Percentiles rank a stretch among this genome's conserved stretches.
Conservation (phyloP, 441 rosid species). For the Brassica balearica region DNA sequence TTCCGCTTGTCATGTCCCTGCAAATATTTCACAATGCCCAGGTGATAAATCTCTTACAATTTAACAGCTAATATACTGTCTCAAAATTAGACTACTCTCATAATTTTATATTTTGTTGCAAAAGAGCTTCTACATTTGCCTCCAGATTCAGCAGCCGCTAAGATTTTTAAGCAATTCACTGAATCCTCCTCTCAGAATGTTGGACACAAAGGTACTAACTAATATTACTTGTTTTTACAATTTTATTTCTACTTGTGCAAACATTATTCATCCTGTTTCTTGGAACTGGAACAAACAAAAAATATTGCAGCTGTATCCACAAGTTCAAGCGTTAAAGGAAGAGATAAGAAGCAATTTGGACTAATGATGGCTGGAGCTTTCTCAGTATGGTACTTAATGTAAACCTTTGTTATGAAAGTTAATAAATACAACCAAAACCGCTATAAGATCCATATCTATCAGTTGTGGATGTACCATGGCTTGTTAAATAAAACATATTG, state of each 20-base stretch:
- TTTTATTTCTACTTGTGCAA: constrained; percentile 2
- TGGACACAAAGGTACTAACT: constrained; percentile 37
- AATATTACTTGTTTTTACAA: not conserved
- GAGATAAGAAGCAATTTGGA: constrained; percentile 30
- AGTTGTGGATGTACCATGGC: constrained; percentile 19
- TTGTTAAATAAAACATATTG: constrained; percentile 27
- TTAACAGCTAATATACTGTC: not conserved
- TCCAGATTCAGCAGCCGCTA: constrained; percentile 45
- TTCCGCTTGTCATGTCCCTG: constrained; percentile 47
- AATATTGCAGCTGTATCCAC: constrained; percentile 30
- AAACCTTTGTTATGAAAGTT: constrained; percentile 18
- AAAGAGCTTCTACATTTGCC: constrained; percentile 50
- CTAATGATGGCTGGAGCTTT: constrained; percentile 36
- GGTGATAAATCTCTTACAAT: constrained; percentile 34
- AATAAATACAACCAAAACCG: not conserved
- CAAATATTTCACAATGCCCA: constrained; percentile 48
- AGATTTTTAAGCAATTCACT: constrained; percentile 48
- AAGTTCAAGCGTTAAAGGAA: constrained; percentile 42
- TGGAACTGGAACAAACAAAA: not conserved
- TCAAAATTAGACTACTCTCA: not conserved
- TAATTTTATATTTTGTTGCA: constrained; percentile 28
- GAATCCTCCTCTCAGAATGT: constrained; percentile 20
- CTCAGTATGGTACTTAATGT: constrained; percentile 36
- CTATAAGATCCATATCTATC: constrained; percentile 14
- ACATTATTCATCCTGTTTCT: not conserved